These are phyloP conservation scores for Durusdinium trenchii DNA, from an alignment of 73 alveolate species.

Conservation along the genomic window DNA sequence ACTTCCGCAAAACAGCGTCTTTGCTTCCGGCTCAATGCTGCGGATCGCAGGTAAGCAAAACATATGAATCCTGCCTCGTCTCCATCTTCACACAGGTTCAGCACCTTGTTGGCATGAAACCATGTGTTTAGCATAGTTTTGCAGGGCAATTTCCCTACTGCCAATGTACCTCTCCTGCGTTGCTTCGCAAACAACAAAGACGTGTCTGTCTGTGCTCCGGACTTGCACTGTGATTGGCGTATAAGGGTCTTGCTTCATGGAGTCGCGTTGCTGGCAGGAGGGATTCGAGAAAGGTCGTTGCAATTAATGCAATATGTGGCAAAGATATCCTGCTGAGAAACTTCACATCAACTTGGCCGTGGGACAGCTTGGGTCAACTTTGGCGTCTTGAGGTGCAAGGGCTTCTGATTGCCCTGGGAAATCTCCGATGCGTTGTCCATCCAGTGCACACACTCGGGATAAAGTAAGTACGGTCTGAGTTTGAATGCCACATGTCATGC, in stretches of 20 bases:
- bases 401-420: slow-evolving; percentile 92
- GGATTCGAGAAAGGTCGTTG: not conserved
- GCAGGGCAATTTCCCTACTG: not conserved
- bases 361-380: slow-evolving; percentile 47
- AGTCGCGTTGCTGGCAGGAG: slow-evolving; percentile 65
- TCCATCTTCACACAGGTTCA: slow-evolving; percentile 74
- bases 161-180: not conserved
- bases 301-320: not conserved
- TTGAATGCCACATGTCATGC: not conserved
- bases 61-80: slow-evolving; percentile 37
- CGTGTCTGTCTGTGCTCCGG: not conserved
- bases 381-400: slow-evolving; percentile 91
- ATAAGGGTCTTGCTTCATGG: slow-evolving; percentile 89
- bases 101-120: not conserved
- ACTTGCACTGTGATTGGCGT: slow-evolving; percentile 19
- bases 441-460: not conserved
- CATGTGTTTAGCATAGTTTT: not conserved
- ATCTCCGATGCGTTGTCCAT: not conserved
- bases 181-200: too few relatives aligned
- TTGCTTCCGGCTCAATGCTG: too few relatives aligned
- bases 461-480: not conserved
- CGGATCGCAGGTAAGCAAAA: too few relatives aligned
- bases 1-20: too few relatives aligned
- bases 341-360: not conserved
- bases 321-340: not conserved